Conservation (phyloP, 441 rosid species). For the Bruguiera hainesii region DNA sequence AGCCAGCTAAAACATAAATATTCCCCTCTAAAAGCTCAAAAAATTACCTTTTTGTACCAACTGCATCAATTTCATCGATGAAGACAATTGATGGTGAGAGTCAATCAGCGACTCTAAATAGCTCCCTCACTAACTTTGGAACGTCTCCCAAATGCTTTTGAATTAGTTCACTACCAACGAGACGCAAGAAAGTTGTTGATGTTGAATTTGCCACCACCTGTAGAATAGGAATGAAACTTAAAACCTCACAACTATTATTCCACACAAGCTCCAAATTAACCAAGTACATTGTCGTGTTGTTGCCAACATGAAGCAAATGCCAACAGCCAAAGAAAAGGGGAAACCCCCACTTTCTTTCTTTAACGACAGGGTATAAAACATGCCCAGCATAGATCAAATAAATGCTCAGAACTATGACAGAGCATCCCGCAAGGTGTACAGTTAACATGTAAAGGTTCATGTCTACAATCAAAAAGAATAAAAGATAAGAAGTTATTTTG, state of each 20-base stretch:
- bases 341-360: too few species aligned
- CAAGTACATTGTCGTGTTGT: not conserved
- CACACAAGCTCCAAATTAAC: not conserved
- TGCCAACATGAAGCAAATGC: not conserved
- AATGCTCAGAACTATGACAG: too few species aligned
- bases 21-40: not conserved
- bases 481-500: too few species aligned
- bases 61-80: slow-evolving; percentile 94
- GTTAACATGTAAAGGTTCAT: too few species aligned
- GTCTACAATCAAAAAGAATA: too few species aligned
- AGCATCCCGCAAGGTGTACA: too few species aligned
- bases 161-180: slow-evolving; percentile 92
- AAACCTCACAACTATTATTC: not conserved
- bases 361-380: too few species aligned
- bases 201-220: slow-evolving; percentile 98
- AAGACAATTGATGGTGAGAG: slow-evolving; percentile 96
- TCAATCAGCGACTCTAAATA: slow-evolving; percentile 94
- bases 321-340: not conserved
- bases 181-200: slow-evolving; percentile 91
- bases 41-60: slow-evolving; percentile 75
- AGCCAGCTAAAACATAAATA: not conserved
- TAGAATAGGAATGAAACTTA: slow-evolving; percentile 11
- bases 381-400: too few species aligned
- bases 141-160: slow-evolving; percentile 97
- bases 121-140: slow-evolving; percentile 92